Conservation (phyloP, 176 grass and related monocot genomes). For the Aechmea fasciata region DNA sequence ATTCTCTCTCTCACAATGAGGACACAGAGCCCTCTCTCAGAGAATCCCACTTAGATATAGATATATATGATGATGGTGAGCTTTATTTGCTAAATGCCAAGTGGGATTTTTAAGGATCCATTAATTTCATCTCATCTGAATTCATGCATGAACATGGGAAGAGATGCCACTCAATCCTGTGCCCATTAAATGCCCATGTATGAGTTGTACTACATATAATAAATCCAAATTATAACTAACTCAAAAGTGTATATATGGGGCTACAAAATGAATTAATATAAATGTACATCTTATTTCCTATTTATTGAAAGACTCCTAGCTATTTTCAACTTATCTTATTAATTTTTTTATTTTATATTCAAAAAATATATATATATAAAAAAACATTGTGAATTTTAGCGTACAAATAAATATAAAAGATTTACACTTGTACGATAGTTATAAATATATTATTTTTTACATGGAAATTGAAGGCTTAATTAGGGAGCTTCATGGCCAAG, state of each 20-base stretch:
- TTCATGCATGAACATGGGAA: slow-evolving; percentile 1
- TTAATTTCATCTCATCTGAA: not conserved
- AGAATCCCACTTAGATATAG: slow-evolving; percentile 1
- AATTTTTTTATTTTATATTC: no score
- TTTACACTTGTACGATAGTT: no score
- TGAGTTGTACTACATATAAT: not conserved
- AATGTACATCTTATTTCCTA: no score
- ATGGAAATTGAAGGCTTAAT: not conserved
- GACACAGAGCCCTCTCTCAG: not conserved
- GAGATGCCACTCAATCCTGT: not conserved
- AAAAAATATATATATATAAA: no score
- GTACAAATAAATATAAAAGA: no score
- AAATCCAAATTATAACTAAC: not conserved
- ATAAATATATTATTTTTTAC: no score
- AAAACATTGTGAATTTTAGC: no score
- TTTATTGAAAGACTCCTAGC: no score
- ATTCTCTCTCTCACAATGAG: not conserved
- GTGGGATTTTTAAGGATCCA: not conserved
- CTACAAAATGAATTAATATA: no score
- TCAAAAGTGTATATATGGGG: not conserved
- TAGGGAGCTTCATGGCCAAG: slow-evolving; percentile 4
- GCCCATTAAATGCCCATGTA: not conserved
- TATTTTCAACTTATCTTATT: no score
- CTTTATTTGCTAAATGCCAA: not conserved
- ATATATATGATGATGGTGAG: not conserved